phyloP scores from a whole-genome alignment of 2,329 filamentous ascomycete genomes.

The Trichoderma koningiopsis region DNA sequence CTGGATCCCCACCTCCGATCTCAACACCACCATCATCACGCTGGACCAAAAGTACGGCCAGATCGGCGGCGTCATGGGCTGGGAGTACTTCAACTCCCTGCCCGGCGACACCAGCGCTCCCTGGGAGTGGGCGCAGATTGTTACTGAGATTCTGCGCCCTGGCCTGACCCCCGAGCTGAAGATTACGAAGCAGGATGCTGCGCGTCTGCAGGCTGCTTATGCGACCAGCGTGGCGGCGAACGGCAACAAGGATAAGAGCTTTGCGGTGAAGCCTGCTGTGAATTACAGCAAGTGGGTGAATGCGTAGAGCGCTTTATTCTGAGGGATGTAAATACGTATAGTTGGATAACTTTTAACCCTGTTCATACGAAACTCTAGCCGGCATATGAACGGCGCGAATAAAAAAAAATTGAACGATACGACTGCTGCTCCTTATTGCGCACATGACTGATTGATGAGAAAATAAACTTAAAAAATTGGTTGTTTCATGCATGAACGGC shows the following conservation, averaged over 20 bases:
- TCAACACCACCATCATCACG: slow-evolving; percentile 45
- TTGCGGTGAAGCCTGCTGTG: neutral
- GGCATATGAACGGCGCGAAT: neutral
- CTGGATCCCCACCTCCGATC: slow-evolving; percentile 48
- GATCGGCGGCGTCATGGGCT: slow-evolving; percentile 86
- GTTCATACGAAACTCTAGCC: neutral
- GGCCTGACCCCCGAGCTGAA: slow-evolving; percentile 24
- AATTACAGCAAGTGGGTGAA: slow-evolving; percentile 24
- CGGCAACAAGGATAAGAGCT: neutral
- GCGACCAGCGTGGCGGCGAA: slow-evolving; percentile 14
- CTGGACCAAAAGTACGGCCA: slow-evolving; percentile 55
- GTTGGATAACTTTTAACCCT: neutral
- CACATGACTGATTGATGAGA: neutral
- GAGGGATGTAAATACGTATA: slow-evolving; percentile 4
- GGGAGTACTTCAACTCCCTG: slow-evolving; percentile 81
- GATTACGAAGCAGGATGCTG: slow-evolving; percentile 27
- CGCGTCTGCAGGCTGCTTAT: slow-evolving; percentile 26
- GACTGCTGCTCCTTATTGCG: neutral
- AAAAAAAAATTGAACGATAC: neutral
- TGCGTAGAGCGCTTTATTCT: neutral
- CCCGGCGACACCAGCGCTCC: slow-evolving; percentile 56
- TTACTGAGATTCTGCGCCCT: slow-evolving; percentile 35
- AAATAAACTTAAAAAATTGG: neutral
- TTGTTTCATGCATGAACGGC: neutral
- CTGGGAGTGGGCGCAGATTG: slow-evolving; percentile 71